Conservation (phyloP, 352 stramenopile species). For the Phytophthora europaea region DNA sequence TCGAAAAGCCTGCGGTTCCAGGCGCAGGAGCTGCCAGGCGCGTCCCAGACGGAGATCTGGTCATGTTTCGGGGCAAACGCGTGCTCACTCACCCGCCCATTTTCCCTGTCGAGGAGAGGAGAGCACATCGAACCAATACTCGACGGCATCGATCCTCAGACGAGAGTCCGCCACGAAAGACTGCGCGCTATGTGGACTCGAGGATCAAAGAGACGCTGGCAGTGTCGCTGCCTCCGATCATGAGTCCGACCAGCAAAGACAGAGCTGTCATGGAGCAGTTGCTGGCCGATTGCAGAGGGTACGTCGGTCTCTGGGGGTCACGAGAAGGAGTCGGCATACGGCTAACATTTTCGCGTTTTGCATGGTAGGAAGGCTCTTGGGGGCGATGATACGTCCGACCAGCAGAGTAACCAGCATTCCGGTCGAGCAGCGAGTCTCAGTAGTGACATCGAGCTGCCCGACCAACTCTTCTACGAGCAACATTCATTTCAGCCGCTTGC, state of each 20-base stretch:
- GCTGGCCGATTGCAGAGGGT: conserved; percentile 58
- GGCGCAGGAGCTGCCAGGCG: conserved; percentile 59
- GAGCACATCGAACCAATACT: conserved; percentile 5
- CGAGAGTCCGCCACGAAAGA: conserved; percentile 26
- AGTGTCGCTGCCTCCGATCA: conserved; percentile 49
- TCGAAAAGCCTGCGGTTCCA: conserved; percentile 44
- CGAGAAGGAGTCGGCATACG: not conserved
- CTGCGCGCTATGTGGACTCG: conserved; percentile 15
- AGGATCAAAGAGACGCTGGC: conserved; percentile 34
- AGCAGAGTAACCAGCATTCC: conserved; percentile 55
- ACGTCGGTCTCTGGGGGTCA: conserved; percentile 1
- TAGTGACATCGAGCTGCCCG: conserved; percentile 39
- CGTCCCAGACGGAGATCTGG: conserved; percentile 48
- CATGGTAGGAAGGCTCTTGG: conserved; percentile 26
- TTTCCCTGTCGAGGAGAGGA: conserved; percentile 31
- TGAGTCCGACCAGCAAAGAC: conserved; percentile 38
- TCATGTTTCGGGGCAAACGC: conserved; percentile 62
- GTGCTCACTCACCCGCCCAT: conserved; percentile 31
- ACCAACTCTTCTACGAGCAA: conserved; percentile 63
- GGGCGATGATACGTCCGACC: not conserved
- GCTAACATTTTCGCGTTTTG: conserved; percentile 22
- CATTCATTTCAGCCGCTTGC: conserved; percentile 58
- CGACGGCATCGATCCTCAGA: conserved; percentile 35
- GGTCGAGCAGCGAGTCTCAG: conserved; percentile 12
- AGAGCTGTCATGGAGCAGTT: conserved; percentile 57